Evolutionary conservation across 1,284 basidiomycete genomes (phyloP).

Genomic region (Heliocybe sulcata): DNA sequence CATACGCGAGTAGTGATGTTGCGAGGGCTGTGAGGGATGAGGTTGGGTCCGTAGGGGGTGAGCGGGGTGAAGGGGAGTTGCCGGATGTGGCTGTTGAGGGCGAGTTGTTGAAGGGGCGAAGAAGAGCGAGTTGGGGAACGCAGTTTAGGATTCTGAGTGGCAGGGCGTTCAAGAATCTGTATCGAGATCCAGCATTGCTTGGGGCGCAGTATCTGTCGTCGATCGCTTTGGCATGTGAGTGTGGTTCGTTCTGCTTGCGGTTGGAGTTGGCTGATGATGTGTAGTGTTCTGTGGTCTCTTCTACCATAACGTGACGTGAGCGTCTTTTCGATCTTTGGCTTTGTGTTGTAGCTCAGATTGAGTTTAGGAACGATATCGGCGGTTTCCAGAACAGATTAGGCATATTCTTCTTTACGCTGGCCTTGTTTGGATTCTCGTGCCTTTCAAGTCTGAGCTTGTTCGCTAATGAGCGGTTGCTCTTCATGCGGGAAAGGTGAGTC

Average conservation of each 20-base stretch:
- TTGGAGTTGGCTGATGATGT: background rate
- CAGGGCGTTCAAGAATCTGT: slow-evolving; percentile 96
- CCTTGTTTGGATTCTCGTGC: slow-evolving; percentile 94
- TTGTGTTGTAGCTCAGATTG: slow-evolving; percentile 4
- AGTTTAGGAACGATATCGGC: slow-evolving; percentile 75
- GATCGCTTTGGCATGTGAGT: slow-evolving; percentile 75
- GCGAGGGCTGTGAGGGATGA: slow-evolving; percentile 60
- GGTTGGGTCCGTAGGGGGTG: slow-evolving; percentile 40
- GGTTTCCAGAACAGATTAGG: slow-evolving; percentile 92
- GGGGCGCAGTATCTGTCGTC: slow-evolving; percentile 86
- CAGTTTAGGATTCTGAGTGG: slow-evolving; percentile 94
- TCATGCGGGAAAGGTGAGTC: slow-evolving; percentile 88
- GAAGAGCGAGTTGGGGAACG: slow-evolving; percentile 79
- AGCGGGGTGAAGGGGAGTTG: slow-evolving; percentile 33
- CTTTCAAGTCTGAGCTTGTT: slow-evolving; percentile 89
- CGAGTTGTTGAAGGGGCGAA: slow-evolving; percentile 65
- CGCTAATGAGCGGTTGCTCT: slow-evolving; percentile 89
- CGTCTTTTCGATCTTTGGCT: slow-evolving; percentile 20
- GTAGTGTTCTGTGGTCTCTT: slow-evolving; percentile 78
- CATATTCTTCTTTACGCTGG: slow-evolving; percentile 93
- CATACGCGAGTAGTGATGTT: slow-evolving; percentile 65
- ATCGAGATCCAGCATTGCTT: slow-evolving; percentile 89
- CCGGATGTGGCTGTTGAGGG: slow-evolving; percentile 64
- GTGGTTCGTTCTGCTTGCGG: slow-evolving; percentile 5
- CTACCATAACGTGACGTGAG: slow-evolving; percentile 70